Base-by-base conservation (phyloP, 106 monocot species). In the Platanthera zijinensis region DNA sequence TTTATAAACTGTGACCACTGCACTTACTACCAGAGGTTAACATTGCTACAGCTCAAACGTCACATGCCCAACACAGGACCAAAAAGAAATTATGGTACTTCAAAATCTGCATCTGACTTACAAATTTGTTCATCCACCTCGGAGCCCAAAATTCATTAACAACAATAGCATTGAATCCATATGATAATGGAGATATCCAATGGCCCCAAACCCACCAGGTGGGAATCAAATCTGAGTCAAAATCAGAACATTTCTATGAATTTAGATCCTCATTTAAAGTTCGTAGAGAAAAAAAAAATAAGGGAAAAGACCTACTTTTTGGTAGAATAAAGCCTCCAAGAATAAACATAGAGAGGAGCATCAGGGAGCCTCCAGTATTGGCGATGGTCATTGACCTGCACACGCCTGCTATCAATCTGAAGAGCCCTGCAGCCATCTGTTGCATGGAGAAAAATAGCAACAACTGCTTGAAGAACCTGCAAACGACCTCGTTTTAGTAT, bases 181-280 rank as follows among this genome's bases (percentile, higher is more conserved):
- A 92, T 8, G 78, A 81, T 14, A 92, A 53, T 2, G 92, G 92
- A 6, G 92, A 92, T 50, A 74, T 32, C 92, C 92, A 92, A 73
- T 85, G 85, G 17, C 84, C 86, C 92, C 92, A 92, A 8, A 84
- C 83, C 92, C 86, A 87, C 92, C 92, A 92, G n/a, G 77, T 83
- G 19, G 85, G 83, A 28, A 90, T 85, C 50, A 73, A 21, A 47
- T 76, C 87, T 90, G 83, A 8, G 14, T 10, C 14, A 53, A 53
- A 14, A 53, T 10, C 8, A 53, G 14, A 53, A 53, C 53, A 53
- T 53, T 53, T 10, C 53, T 53, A 10, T 53, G 8, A 53, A 53
- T 53, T 53, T 53, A 53, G 53, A 53, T 4, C 53, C 14, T 53
- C 53, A 53, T 14, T 0, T 14, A 53, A 53, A 10, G 3, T 53